phyloP scores from a whole-genome alignment of 768 basidiomycete species.

The Suillus luteus region DNA sequence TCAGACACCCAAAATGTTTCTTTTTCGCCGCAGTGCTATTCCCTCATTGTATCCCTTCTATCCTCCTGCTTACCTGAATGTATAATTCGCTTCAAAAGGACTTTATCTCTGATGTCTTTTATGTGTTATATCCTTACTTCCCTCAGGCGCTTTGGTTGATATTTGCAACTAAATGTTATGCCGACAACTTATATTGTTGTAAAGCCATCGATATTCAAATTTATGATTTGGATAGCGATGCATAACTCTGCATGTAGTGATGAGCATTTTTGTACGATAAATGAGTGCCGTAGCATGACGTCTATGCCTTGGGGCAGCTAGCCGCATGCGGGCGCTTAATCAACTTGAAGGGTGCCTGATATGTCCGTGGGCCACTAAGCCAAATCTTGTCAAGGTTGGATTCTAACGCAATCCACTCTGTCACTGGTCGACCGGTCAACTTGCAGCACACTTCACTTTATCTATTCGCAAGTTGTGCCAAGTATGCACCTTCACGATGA shows the following conservation, averaged over 20 bases:
- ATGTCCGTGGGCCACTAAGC: not conserved
- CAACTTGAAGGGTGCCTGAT: not conserved
- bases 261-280: not conserved
- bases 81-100: not conserved
- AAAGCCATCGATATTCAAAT: not conserved
- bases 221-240: not conserved
- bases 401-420: not conserved
- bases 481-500: constrained; percentile 20
- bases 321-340: not conserved
- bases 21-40: not conserved
- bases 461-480: not conserved
- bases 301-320: not conserved
- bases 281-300: not conserved
- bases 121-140: not conserved
- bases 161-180: not conserved
- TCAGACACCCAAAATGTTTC: not conserved
- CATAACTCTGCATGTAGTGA: not conserved
- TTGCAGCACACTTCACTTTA: not conserved
- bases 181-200: not conserved
- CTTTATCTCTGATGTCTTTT: not conserved
- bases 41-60: not conserved
- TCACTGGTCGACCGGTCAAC: too few relatives aligned
- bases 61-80: not conserved
- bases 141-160: not conserved
- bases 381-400: not conserved